Percentiles rank a stretch among this genome's conserved stretches.
Conservation (phyloP, 2,329 filamentous ascomycete genomes). For the Escovopsis sp. region DNA sequence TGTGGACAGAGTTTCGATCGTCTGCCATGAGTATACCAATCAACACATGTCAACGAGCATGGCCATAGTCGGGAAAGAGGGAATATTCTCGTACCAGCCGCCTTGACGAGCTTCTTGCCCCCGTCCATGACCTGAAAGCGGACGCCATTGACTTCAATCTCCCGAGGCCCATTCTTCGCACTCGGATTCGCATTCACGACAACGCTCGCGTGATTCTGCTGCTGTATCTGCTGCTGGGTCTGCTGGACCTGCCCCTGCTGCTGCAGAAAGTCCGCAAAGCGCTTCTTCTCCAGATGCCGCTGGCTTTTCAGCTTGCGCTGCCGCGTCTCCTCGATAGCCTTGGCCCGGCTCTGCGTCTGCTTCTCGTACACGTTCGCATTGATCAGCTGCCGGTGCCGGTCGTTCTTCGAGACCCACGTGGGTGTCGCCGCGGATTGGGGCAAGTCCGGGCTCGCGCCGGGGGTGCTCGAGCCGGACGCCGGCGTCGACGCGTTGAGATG, state of each 20-base stretch:
- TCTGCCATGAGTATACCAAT: slow-evolving; percentile 25
- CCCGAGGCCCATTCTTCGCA: slow-evolving; percentile 29
- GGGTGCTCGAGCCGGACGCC: slow-evolving; percentile 21
- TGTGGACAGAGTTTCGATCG: slow-evolving; percentile 43
- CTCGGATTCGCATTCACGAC: slow-evolving; percentile 11
- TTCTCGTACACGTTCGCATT: slow-evolving; percentile 67
- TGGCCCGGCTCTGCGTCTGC: slow-evolving; percentile 49
- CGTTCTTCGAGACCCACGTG: slow-evolving; percentile 54
- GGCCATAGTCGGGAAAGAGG: background rate
- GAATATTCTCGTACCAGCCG: slow-evolving; percentile 39
- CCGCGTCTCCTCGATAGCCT: slow-evolving; percentile 56
- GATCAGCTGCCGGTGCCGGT: slow-evolving; percentile 69
- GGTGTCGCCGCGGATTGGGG: slow-evolving; percentile 5
- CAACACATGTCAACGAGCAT: background rate
- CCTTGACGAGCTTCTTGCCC: slow-evolving; percentile 68
- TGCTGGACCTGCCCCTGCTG: slow-evolving; percentile 10
- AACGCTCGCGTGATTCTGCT: no score
- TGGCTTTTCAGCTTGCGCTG: slow-evolving; percentile 38
- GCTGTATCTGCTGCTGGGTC: slow-evolving; percentile 5
- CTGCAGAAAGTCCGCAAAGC: slow-evolving; percentile 27
- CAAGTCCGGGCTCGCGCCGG: slow-evolving; percentile 18
- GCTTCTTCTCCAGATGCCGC: slow-evolving; percentile 43
- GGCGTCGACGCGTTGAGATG: slow-evolving; percentile 39
- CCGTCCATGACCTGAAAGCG: slow-evolving; percentile 58
- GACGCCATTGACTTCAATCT: slow-evolving; percentile 56